Conservation (phyloP, 1,284 basidiomycete species). For the Tilletia setariae region DNA sequence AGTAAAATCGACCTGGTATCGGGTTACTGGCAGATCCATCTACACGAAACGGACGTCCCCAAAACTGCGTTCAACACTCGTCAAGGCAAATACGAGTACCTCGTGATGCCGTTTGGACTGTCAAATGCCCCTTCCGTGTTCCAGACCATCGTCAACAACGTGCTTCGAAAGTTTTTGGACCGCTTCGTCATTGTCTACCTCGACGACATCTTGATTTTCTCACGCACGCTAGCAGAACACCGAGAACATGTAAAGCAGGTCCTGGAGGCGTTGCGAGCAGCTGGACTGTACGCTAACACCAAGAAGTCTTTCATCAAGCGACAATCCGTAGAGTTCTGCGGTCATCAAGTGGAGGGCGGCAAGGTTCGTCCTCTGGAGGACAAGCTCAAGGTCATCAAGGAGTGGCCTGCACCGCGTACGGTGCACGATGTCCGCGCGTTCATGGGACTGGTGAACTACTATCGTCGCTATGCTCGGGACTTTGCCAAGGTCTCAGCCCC, state of each 20-base stretch:
- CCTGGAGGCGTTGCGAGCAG: background rate
- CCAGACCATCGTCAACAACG: slow-evolving; percentile 11
- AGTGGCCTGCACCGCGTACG: slow-evolving; percentile 56
- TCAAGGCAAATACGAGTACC: background rate
- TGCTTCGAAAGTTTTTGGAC: background rate
- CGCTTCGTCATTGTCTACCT: slow-evolving; percentile 18
- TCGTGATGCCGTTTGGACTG: slow-evolving; percentile 12
- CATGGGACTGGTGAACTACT: slow-evolving; percentile 16
- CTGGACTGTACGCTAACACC: slow-evolving; percentile 12
- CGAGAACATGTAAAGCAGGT: slow-evolving; percentile 12
- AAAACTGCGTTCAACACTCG: background rate
- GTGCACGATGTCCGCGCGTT: slow-evolving; percentile 28
- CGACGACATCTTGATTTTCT: slow-evolving; percentile 20
- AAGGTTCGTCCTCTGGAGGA: background rate
- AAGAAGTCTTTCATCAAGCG: slow-evolving; percentile 13
- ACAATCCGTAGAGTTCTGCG: slow-evolving; percentile 15
- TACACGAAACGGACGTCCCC: background rate
- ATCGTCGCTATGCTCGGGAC: background rate
- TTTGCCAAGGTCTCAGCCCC: background rate
- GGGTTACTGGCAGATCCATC: background rate
- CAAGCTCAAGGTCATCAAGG: slow-evolving; percentile 56
- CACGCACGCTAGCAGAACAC: background rate
- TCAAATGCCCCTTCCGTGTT: background rate
- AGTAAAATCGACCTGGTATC: slow-evolving; percentile 54
- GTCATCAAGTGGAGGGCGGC: slow-evolving; percentile 5